A percentile compares a stretch with the other conserved stretches of the same genome.
phyloP scores from a whole-genome alignment of 2,329 filamentous ascomycete genomes.

The Colletotrichum tropicale region DNA sequence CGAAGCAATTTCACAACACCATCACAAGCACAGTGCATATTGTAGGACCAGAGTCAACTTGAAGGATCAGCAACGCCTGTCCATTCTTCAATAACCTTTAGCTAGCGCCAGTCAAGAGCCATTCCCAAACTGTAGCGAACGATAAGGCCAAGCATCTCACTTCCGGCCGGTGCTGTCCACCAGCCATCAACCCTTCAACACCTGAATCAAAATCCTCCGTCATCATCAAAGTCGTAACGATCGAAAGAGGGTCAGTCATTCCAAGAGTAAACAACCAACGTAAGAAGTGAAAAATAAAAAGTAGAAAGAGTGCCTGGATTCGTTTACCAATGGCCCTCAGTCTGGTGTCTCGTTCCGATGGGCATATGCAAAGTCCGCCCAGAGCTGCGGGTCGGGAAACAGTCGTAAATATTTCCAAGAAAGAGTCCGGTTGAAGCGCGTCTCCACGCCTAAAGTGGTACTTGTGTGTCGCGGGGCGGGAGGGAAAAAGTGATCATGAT shows the following conservation, averaged over 20 bases:
- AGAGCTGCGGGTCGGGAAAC: background rate
- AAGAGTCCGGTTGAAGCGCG: background rate
- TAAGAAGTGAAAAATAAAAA: background rate
- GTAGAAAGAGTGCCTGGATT: background rate
- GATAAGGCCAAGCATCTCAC: background rate
- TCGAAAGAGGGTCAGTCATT: conserved; percentile 20
- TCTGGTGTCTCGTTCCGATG: background rate
- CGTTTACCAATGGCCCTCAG: background rate
- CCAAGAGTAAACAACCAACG: conserved; percentile 8
- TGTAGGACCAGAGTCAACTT: background rate
- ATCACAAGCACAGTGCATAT: background rate
- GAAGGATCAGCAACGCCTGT: conserved; percentile 6
- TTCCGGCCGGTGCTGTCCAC: background rate
- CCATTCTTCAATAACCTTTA: conserved; percentile 11
- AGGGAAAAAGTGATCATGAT: background rate
- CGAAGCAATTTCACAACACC: background rate
- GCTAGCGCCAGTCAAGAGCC: conserved; percentile 8
- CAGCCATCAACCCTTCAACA: background rate
- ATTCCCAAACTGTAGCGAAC: conserved; percentile 3
- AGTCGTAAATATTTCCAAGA: conserved; percentile 16
- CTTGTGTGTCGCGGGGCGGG: background rate
- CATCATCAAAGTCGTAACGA: conserved; percentile 22
- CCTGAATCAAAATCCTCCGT: conserved; percentile 1
- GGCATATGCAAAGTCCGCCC: background rate
- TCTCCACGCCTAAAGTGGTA: background rate